Evolutionary conservation across 2,329 filamentous ascomycete genomes (phyloP).

Genomic region (Claviceps cyperi): DNA sequence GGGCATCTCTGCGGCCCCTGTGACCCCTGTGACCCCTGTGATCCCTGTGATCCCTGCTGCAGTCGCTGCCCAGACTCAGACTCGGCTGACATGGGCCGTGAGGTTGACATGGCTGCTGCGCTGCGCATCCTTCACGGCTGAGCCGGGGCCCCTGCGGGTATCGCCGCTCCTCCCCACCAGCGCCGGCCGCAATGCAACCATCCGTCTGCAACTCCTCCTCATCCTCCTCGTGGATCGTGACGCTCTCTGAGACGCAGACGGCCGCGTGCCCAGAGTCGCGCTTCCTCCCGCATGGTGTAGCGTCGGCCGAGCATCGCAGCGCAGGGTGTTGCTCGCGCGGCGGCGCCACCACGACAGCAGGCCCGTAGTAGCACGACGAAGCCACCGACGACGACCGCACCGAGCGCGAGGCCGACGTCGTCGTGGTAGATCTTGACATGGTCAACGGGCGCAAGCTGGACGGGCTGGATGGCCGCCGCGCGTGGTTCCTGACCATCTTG

Average conservation of each 20-base stretch:
- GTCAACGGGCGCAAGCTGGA: slow-evolving; percentile 4
- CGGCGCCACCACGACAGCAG: slow-evolving; percentile 20
- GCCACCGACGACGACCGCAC: slow-evolving; percentile 2
- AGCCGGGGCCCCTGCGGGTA: too few relatives aligned
- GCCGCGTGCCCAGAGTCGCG: slow-evolving; percentile 41
- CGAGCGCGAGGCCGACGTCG: slow-evolving; percentile 5
- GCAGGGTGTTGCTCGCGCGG: slow-evolving; percentile 40
- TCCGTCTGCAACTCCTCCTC: neutral
- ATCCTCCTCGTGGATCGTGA: slow-evolving; percentile 11
- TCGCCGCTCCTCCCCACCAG: too few relatives aligned
- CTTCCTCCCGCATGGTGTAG: slow-evolving; percentile 27
- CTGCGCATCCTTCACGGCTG: too few relatives aligned
- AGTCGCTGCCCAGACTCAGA: too few relatives aligned
- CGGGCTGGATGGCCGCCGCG: slow-evolving; percentile 8
- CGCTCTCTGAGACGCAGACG: slow-evolving; percentile 18
- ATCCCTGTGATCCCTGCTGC: too few relatives aligned
- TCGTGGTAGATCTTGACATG: slow-evolving; percentile 11
- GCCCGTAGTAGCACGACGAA: slow-evolving; percentile 12
- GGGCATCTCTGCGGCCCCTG: too few relatives aligned
- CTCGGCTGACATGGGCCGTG: too few relatives aligned
- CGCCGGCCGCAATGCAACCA: too few relatives aligned
- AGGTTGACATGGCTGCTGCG: too few relatives aligned
- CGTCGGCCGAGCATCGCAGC: slow-evolving; percentile 25
- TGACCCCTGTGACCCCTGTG: too few relatives aligned
- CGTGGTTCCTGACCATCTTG: slow-evolving; percentile 10